These are phyloP conservation scores for Paecilomyces formosus DNA, from an alignment of 2,329 filamentous ascomycete genomes.

Conservation along the genomic window DNA sequence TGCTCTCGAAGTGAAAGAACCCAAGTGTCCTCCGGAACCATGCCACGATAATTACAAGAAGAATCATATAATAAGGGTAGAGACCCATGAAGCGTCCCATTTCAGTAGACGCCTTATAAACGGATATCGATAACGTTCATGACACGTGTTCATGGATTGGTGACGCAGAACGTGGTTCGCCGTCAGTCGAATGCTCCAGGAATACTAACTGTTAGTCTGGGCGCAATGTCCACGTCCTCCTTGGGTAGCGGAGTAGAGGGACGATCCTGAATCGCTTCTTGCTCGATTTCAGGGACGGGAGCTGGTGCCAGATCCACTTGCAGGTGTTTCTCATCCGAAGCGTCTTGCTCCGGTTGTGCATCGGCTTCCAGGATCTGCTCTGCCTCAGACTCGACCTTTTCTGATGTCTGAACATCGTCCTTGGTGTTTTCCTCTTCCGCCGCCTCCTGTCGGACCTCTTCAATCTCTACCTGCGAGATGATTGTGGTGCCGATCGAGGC, in stretches of 20 bases:
- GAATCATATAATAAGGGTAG: not conserved
- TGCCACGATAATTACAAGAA: not conserved
- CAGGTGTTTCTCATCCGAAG: not conserved
- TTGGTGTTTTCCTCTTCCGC: not conserved
- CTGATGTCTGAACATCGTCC: not conserved
- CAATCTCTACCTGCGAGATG: slow-evolving; percentile 5
- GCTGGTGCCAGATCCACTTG: not conserved
- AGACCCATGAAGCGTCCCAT: not conserved
- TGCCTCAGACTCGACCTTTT: not conserved
- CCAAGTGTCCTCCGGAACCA: not conserved
- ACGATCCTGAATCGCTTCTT: not conserved
- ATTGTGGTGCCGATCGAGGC: slow-evolving; percentile 10
- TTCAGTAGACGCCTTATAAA: not conserved
- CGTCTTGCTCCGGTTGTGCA: not conserved
- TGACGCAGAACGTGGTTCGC: not conserved
- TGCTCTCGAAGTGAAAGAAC: slow-evolving; percentile 6
- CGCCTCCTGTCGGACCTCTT: not conserved
- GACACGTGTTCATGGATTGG: not conserved
- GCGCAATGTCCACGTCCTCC: not conserved
- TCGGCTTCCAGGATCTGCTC: not conserved
- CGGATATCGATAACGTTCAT: not conserved
- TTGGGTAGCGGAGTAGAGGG: not conserved
- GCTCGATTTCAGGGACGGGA: not conserved
- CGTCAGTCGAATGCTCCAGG: not conserved
- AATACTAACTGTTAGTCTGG: not conserved